phyloP scores from a whole-genome alignment of 768 basidiomycete genomes.

The Serendipita sp. region DNA sequence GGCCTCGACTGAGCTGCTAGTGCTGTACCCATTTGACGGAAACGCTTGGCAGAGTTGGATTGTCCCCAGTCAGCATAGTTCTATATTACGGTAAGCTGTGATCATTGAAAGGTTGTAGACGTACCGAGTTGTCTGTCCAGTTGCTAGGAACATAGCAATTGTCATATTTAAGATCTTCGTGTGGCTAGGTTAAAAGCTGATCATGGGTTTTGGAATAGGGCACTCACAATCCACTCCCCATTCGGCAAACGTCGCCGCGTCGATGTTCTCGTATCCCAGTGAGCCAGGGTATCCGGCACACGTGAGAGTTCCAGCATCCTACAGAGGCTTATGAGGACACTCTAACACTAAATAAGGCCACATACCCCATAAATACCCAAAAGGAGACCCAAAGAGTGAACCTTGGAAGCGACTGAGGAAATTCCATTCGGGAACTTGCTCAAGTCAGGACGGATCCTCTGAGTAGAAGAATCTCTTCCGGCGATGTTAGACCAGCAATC shows the following conservation, averaged over 20 bases:
- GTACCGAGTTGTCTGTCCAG: conserved; percentile 29
- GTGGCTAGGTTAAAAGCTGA: no score
- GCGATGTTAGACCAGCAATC: conserved; percentile 32
- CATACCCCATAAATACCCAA: conserved; percentile 33
- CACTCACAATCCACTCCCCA: conserved; percentile 36
- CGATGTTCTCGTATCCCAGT: conserved; percentile 30
- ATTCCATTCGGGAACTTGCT: conserved; percentile 39
- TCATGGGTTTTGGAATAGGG: no score
- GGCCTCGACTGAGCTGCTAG: conserved; percentile 28
- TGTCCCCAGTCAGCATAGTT: conserved; percentile 17
- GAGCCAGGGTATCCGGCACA: conserved; percentile 42
- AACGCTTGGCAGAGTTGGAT: conserved; percentile 42
- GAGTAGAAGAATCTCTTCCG: conserved; percentile 24
- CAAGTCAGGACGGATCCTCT: conserved; percentile 32
- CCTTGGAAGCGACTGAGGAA: conserved; percentile 24
- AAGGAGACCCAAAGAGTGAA: conserved; percentile 33
- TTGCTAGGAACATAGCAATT: conserved; percentile 38
- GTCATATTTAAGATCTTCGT: conserved; percentile 33
- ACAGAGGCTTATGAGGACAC: background rate
- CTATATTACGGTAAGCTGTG: background rate
- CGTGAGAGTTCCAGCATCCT: conserved; percentile 40
- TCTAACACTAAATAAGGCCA: background rate
- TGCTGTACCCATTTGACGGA: conserved; percentile 37
- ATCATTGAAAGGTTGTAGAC: conserved; percentile 4
- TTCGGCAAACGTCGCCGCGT: conserved; percentile 33